These are phyloP conservation scores for Cardamine resedifolia DNA, from an alignment of 345 rosid genomes.

Conservation along the genomic window DNA sequence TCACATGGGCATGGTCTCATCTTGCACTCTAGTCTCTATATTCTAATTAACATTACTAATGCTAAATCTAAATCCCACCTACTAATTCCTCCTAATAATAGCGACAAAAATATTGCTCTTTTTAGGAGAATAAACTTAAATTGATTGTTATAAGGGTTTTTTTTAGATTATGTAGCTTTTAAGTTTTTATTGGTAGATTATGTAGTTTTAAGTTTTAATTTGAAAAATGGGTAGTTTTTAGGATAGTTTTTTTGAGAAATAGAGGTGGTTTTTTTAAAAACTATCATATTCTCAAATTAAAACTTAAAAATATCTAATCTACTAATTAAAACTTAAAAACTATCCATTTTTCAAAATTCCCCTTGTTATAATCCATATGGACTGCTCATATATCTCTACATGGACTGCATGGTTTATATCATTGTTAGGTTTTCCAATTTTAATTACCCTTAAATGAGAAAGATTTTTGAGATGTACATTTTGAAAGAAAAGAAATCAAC, in stretches of 20 bases:
- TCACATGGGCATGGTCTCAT: constrained; percentile 25
- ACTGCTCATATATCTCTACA: neutral
- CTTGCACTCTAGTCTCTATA: constrained; percentile 1
- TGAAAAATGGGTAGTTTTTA: too few species aligned
- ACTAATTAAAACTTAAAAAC: too few species aligned
- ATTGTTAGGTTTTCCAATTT: neutral
- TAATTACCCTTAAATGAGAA: neutral
- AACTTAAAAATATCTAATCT: too few species aligned
- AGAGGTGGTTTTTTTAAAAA: too few species aligned
- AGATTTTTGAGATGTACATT: neutral
- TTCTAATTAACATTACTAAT: neutral
- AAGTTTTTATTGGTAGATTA: too few species aligned
- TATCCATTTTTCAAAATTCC: too few species aligned
- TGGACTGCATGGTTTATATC: neutral
- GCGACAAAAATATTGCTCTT: constrained; percentile 13
- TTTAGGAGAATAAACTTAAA: neutral
- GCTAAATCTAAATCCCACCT: constrained; percentile 28
- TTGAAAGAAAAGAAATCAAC: neutral
- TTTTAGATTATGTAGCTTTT: too few species aligned
- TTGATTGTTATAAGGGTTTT: too few species aligned
- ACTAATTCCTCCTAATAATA: constrained; percentile 22
- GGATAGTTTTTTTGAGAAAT: too few species aligned
- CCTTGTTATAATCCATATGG: neutral
- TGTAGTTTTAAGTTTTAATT: too few species aligned
- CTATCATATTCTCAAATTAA: too few species aligned